Conservation (phyloP, 495 filamentous ascomycete species). For the Aspergillus bertholletiae region DNA sequence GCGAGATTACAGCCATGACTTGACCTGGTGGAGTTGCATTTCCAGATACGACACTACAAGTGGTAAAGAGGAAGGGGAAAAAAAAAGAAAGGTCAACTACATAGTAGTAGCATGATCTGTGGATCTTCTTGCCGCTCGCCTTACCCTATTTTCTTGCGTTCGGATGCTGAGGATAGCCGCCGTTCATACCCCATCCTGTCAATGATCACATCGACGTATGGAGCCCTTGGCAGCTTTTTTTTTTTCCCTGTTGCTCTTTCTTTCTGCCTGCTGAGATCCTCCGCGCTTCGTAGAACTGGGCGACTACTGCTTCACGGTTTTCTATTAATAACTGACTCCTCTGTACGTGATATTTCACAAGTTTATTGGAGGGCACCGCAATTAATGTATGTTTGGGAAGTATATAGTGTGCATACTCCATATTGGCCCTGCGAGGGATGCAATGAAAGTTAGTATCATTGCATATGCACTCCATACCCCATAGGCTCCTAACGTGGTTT, state of each 20-base stretch:
- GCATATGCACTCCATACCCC: neutral
- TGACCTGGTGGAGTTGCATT: neutral
- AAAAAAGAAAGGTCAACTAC: no score
- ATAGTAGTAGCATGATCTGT: no score
- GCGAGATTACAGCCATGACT: slow-evolving; percentile 1
- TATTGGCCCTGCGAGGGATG: neutral
- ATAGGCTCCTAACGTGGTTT: neutral
- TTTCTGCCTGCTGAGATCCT: neutral
- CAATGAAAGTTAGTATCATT: neutral
- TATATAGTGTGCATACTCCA: no score
- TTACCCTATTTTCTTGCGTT: neutral
- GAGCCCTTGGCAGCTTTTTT: neutral
- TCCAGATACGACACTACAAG: neutral
- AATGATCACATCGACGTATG: neutral
- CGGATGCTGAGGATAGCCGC: neutral
- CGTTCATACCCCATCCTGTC: neutral
- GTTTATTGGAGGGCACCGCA: neutral
- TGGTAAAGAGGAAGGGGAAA: neutral
- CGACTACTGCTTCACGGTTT: neutral
- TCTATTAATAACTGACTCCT: neutral
- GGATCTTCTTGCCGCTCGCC: slow-evolving; percentile 1
- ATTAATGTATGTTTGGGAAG: no score
- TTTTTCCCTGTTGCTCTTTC: neutral
- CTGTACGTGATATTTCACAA: neutral
- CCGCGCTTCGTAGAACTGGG: neutral